Percentiles rank a stretch among this genome's conserved stretches.
phyloP scores from a whole-genome alignment of 1,139 yeast genomes.

The Suzukiozyma palmioleophila region DNA sequence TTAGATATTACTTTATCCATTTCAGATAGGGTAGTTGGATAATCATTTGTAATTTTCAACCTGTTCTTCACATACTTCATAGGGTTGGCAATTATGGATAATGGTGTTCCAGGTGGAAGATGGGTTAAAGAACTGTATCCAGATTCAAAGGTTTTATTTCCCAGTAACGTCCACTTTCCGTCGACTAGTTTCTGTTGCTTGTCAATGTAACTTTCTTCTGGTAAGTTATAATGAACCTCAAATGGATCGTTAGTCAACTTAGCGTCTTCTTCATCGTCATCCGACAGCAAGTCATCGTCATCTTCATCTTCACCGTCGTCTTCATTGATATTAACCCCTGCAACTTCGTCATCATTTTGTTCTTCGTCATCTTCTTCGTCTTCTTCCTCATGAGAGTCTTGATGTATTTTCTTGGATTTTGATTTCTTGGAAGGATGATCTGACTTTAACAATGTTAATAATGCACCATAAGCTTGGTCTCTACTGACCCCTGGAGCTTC shows the following conservation, averaged over 20 bases:
- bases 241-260: conserved; percentile 52
- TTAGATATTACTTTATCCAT: conserved; percentile 36
- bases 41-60: conserved; percentile 20
- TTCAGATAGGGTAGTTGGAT: conserved; percentile 13
- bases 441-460: conserved; percentile 62
- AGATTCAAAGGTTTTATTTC: conserved; percentile 12
- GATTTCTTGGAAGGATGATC: conserved; percentile 35
- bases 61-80: conserved; percentile 25
- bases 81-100: conserved; percentile 8
- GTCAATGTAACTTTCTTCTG: conserved; percentile 41
- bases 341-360: conserved; percentile 32
- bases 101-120: conserved; percentile 25
- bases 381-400: conserved; percentile 18
- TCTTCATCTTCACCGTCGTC: conserved; percentile 31
- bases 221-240: conserved; percentile 65
- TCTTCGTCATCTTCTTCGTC: conserved; percentile 23
- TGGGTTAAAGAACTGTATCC: conserved; percentile 25
- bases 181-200: conserved; percentile 20
- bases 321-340: conserved; percentile 21
- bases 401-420: conserved; percentile 12
- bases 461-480: conserved; percentile 67
- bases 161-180: conserved; percentile 24
- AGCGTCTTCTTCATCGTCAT: conserved; percentile 21
- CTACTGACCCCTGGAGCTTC: conserved; percentile 15
- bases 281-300: conserved; percentile 23